Percentiles rank a stretch among this genome's conserved stretches.
phyloP scores from a whole-genome alignment of 2,329 filamentous ascomycete genomes.

The Botrytis porri region DNA sequence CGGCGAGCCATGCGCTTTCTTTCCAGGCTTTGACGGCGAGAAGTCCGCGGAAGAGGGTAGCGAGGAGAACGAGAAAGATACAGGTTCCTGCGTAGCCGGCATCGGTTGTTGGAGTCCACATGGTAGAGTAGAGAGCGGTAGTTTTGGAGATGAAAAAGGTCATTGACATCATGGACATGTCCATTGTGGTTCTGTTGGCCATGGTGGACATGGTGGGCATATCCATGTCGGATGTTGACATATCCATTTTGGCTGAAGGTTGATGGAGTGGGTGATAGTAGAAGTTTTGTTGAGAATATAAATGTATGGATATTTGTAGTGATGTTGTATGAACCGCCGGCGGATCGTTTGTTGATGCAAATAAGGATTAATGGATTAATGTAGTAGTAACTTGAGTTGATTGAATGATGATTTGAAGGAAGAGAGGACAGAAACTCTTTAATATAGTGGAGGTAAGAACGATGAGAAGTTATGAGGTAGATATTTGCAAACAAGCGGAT shows the following conservation, averaged over 20 bases:
- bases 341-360: neutral
- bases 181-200: constrained; percentile 50
- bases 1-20: constrained; percentile 64
- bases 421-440: constrained; percentile 5
- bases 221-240: constrained; percentile 20
- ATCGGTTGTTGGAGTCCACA: constrained; percentile 69
- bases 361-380: constrained; percentile 2
- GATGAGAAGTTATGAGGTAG: constrained; percentile 28
- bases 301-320: constrained; percentile 3
- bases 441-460: constrained; percentile 12
- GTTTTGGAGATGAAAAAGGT: constrained; percentile 62
- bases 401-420: neutral
- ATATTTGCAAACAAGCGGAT: constrained; percentile 19
- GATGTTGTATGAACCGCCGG: constrained; percentile 16
- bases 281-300: neutral
- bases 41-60: constrained; percentile 65
- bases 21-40: constrained; percentile 67
- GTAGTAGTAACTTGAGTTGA: neutral
- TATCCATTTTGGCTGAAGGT: constrained; percentile 22
- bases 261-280: neutral
- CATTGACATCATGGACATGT: constrained; percentile 48
- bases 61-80: constrained; percentile 82
- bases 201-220: constrained; percentile 21
- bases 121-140: constrained; percentile 63
- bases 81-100: constrained; percentile 84